phyloP scores from a whole-genome alignment of 352 stramenopile genomes.

The Phytopythium sindhum region DNA sequence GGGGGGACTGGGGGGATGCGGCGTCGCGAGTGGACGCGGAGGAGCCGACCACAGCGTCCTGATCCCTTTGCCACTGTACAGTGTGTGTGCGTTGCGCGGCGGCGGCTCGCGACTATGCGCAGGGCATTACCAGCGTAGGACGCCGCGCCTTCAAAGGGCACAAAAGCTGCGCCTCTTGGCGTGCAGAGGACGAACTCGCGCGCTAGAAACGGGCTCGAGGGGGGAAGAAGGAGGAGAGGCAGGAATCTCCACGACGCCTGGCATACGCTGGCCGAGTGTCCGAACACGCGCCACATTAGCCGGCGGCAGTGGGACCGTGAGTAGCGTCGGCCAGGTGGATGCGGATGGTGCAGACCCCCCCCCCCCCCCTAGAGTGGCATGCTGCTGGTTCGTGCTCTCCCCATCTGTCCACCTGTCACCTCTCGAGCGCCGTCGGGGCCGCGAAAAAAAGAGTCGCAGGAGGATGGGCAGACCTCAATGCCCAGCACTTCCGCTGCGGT shows the following conservation, averaged over 20 bases:
- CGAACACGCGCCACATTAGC: slow-evolving; percentile 1
- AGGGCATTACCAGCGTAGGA: slow-evolving; percentile 6
- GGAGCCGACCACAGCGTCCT: background rate
- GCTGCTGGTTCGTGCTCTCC: background rate
- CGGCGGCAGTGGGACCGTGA: background rate
- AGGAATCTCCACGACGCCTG: background rate
- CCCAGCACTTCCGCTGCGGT: too few species aligned
- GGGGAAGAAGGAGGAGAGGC: slow-evolving; percentile 2
- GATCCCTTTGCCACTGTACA: slow-evolving; percentile 2
- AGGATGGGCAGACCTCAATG: too few species aligned
- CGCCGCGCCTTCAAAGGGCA: background rate
- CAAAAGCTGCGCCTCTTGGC: slow-evolving; percentile 5
- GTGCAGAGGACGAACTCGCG: background rate
- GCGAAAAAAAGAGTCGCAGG: slow-evolving; percentile 1
- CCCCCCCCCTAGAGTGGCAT: background rate
- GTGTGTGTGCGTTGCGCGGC: background rate
- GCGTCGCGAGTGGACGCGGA: slow-evolving; percentile 1
- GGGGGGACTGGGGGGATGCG: background rate
- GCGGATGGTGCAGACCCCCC: too few species aligned
- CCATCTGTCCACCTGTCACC: background rate
- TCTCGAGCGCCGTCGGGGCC: background rate
- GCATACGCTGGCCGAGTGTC: background rate
- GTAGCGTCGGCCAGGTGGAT: background rate
- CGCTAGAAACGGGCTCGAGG: background rate
- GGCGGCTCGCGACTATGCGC: slow-evolving; percentile 4